Base-by-base conservation (phyloP, 1,284 basidiomycete species). In the Marasmius sp. region DNA sequence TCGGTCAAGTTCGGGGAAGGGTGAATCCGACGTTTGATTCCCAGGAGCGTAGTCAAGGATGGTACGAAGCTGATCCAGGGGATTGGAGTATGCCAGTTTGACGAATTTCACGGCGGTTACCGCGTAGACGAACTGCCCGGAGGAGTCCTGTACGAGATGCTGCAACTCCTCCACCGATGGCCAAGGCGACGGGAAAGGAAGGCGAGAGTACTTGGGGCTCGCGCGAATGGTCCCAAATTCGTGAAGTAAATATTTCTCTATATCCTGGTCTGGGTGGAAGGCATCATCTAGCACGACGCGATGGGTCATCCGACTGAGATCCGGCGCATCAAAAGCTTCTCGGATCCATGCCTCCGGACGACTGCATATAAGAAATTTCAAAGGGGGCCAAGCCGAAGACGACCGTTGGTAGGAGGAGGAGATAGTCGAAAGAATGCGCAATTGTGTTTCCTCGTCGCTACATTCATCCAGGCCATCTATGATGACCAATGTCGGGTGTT, bases 21-120 rank as follows among this genome's bases (percentile, higher is more conserved):
- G n/a, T n/a, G n/a, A n/a, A 18, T 6, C 20, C 43, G 14, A 16
- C 64, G 57, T 43, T 6, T 14, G 20, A 6, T 18, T 14, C 6
- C 20, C 20, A 18, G 6, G 20, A 5, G 62, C 43, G 66, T 47
- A 5, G 33, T 53, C 36, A 36, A 71, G 59, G 7, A 70, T 61
- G 3, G 64, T 64, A 5, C 70, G 64, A 18, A 73, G 65, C 12
- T 68, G 65, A 22, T 70, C 65, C 3, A 64, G 62, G 0, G 71
- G 71, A 37, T 65, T 34, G 50, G 68, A 64, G 48, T 68, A 62
- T 0, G 64, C 57, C 7, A 65, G 63, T 34, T 67, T 66, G 37
- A 73, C 64, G 55, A 68, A 73, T 57, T 66, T 67, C 27, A 73
- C 65, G 2, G 71, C 68, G 3, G 70, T 70, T 3, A 67, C 60